Base-by-base conservation (phyloP, 352 stramenopile species). In the Pythium folliculosum region DNA sequence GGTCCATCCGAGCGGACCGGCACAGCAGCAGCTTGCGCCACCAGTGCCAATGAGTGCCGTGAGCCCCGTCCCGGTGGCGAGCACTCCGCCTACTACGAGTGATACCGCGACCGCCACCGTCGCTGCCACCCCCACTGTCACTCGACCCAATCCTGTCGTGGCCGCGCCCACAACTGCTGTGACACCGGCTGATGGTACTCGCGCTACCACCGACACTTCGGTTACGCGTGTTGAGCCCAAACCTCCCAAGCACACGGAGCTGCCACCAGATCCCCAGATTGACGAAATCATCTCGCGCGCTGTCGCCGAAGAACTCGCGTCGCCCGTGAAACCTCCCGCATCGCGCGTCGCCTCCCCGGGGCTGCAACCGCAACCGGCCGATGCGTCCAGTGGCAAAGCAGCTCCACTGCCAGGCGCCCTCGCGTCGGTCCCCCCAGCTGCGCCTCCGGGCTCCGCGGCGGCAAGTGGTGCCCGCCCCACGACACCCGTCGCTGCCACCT, bases 281-380 rank as follows among this genome's bases (percentile, higher is more conserved):
- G 69, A 75, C 38, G 69, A 70, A 3, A 75, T 75, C 38, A 71
- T 75, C 10, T 75, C 69, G 9, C 69, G 69, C 22, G 69, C 55
- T 0, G 57, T 75, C 1, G 50, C 57, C 1, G 63, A 70, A 45
- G 69, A 71, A 37, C 54, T 75, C 1, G 43, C 25, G 9, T 53
- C 40, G 23, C 16, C 50, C 30, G 2, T 14, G 9, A 58, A 65
- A 16, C 3, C 38, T 25, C 53, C 9, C 17, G 19, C 9, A 19
- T 8, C 44, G 14, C 38, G 38, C 9, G 6, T 17, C 6, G 38
- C 38, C 5, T 44, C 14, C 9, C 17, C 38, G 9, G 9, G 6
- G 2, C 9, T 13, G 12, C 9, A 6, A 16, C 17, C 38, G 17
- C 8, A 7, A 17, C 38, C 32, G 32, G 9, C 38, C 38, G 38